Conservation (phyloP, 73 alveolate species). For the Uronychia setigera region DNA sequence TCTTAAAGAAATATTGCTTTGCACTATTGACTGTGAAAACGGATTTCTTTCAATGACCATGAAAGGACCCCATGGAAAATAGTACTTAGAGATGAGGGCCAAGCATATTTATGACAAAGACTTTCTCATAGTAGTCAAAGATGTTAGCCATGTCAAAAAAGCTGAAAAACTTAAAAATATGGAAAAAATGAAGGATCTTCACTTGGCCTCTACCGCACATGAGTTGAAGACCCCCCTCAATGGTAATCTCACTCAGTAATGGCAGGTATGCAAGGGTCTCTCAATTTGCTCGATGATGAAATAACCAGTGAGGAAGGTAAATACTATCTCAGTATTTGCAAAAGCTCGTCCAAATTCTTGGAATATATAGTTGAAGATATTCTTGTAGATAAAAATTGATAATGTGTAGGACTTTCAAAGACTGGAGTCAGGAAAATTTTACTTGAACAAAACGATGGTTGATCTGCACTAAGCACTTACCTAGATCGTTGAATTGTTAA, state of each 20-base stretch:
- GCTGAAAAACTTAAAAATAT: too few species aligned
- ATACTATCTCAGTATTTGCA: neutral
- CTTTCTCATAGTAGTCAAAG: too few species aligned
- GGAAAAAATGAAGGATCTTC: too few species aligned
- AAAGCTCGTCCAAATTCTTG: neutral
- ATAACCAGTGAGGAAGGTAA: neutral
- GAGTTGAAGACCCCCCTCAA: neutral
- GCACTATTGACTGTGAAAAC: too few species aligned
- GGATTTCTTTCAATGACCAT: too few species aligned
- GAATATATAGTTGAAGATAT: neutral
- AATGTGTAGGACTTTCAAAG: neutral
- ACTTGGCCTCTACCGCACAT: neutral
- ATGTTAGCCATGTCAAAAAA: too few species aligned
- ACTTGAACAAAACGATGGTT: neutral
- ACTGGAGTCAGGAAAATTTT: neutral
- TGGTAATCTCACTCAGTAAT: neutral
- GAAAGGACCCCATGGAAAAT: too few species aligned
- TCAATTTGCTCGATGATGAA: neutral
- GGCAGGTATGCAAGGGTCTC: neutral
- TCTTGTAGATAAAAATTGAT: neutral
- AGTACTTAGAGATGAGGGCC: too few species aligned
- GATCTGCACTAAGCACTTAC: neutral
- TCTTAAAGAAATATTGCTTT: too few species aligned
- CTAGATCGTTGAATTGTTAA: neutral
- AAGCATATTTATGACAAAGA: too few species aligned